Base-by-base conservation (phyloP, 129 eudicot genomes). In the Kitagawia praeruptora region DNA sequence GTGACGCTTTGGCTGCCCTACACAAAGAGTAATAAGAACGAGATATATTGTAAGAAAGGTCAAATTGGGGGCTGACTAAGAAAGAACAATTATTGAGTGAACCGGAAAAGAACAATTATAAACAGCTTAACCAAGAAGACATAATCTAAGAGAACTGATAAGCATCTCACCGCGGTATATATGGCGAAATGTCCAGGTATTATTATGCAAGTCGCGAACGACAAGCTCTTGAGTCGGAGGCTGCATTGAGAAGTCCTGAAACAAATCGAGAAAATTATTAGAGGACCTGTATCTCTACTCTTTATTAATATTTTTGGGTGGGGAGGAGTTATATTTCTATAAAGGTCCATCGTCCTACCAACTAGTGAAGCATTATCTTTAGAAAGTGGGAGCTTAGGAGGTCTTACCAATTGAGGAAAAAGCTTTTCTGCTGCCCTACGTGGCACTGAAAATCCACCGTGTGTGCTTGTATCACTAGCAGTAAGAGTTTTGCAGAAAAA, bases 361-460 rank as follows among this genome's bases (percentile, higher is more conserved):
- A 41, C 72, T 44, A 56, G 45, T 73, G 34, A 77, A 47, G 34
- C n/a, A 61, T 23, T 25, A 56, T 4, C 25, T 37, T 27, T 21
- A 76, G 53, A 12, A 5, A 19, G n/a, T 5, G 15, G 49, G 49
- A 54, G 63, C 3, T 46, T 46, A 9, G 34, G 49, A 18, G 51
- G 67, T 70, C 81, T 78, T 77, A 96, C 99, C 93, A 96, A 74
- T 83, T 90, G 99, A n/a, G 99, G 99, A 77, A 96, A 96, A 48
- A 96, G 93, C 86, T 96, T 96, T 80, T 96, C 99, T 21, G 99
- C 99, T 25, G 99, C 98, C 64, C 99, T 86, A 10, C 99, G 90
- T 64, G 99, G 99, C 79, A 96, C 99, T 4, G 99, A 96, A 86
- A 96, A 96, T 76, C 99, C 99, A 13, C 99, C 99, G 75, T 96